Percentiles rank a stretch among this genome's conserved stretches.
phyloP scores from a whole-genome alignment of 352 stramenopile species.

The Phytophthora litchii region DNA sequence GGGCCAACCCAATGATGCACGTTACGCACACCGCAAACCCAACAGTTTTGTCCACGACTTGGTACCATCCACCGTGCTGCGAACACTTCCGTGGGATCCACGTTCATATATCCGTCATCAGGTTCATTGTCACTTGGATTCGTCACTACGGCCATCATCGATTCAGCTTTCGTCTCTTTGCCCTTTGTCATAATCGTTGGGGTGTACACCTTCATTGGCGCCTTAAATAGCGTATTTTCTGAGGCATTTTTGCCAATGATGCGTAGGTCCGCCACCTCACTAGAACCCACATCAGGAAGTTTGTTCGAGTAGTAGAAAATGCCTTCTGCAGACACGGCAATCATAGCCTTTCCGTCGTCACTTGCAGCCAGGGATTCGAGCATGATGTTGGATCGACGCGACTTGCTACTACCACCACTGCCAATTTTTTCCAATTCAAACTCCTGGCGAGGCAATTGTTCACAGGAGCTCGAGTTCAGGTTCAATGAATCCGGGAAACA shows the following conservation, averaged over 20 bases:
- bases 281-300: conserved; percentile 31
- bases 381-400: conserved; percentile 70
- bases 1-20: conserved; percentile 63
- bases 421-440: conserved; percentile 78
- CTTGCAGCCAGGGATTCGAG: conserved; percentile 71
- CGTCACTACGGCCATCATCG: conserved; percentile 76
- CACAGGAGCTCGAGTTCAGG: conserved; percentile 19
- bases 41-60: conserved; percentile 60
- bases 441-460: conserved; percentile 41
- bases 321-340: conserved; percentile 69
- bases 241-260: conserved; percentile 79
- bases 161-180: conserved; percentile 28
- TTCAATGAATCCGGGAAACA: conserved; percentile 44
- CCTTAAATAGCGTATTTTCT: conserved; percentile 66
- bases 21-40: conserved; percentile 81
- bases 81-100: conserved; percentile 72
- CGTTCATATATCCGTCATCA: conserved; percentile 64
- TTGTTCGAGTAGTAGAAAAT: conserved; percentile 81
- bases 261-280: conserved; percentile 33
- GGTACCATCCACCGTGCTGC: conserved; percentile 75
- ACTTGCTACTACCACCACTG: conserved; percentile 60
- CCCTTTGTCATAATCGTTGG: conserved; percentile 25
- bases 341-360: conserved; percentile 61
- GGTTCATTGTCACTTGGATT: conserved; percentile 72
- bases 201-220: conserved; percentile 77